Percentiles rank a stretch among this genome's conserved stretches.
Conservation (phyloP, 805 yeast species). For the Kuraishia floccosa region DNA sequence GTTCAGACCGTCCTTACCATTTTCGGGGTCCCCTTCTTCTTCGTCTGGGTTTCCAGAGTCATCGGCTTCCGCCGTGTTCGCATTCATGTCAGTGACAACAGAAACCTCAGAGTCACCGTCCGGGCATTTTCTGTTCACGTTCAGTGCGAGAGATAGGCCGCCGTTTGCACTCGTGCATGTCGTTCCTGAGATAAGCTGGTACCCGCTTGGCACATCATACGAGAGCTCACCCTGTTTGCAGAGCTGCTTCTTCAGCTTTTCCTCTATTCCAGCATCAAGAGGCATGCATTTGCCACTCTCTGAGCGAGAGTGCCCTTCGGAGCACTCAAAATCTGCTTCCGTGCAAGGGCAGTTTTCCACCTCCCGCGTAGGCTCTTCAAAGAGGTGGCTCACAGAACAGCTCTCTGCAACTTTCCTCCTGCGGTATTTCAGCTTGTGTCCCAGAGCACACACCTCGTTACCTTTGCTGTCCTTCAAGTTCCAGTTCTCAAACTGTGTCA, state of each 20-base stretch:
- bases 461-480: constrained; percentile 20
- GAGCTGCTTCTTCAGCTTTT: not conserved
- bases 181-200: not conserved
- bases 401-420: constrained; percentile 55
- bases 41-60: constrained; percentile 8
- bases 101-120: not conserved
- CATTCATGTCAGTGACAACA: not conserved
- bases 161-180: not conserved
- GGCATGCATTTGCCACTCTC: not conserved
- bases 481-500: constrained; percentile 48
- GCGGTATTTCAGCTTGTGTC: constrained; percentile 49
- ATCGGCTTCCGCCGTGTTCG: constrained; percentile 1
- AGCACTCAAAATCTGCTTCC: constrained; percentile 59
- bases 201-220: not conserved
- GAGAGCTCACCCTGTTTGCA: not conserved
- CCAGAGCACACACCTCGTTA: constrained; percentile 42
- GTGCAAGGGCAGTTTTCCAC: constrained; percentile 57
- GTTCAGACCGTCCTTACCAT: constrained; percentile 19
- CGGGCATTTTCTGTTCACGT: not conserved
- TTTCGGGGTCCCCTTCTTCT: constrained; percentile 21
- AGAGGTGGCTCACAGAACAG: constrained; percentile 45
- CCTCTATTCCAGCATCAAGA: not conserved
- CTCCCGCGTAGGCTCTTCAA: constrained; percentile 29
- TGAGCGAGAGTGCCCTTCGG: constrained; percentile 27
- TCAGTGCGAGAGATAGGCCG: constrained; percentile 1